Evolutionary conservation across 176 grass and related monocot genomes (phyloP).

Genomic region (Olyra latifolia): DNA sequence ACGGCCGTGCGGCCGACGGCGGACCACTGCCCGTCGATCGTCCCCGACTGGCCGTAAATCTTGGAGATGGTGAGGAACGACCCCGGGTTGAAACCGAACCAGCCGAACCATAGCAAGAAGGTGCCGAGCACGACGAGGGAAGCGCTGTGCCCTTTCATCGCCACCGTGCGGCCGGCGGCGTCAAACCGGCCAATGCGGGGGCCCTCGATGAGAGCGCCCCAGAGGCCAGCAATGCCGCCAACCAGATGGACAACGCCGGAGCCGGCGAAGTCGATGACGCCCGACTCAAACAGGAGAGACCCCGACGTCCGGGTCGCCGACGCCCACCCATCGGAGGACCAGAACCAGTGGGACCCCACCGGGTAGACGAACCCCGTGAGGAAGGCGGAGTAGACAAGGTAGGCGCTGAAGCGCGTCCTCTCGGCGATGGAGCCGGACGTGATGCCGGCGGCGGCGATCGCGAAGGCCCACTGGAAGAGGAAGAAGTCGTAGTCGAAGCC

Average conservation of each 20-base stretch:
- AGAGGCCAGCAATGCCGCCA: constrained; percentile 34
- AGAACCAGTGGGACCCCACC: constrained; percentile 51
- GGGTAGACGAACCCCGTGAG: constrained; percentile 57
- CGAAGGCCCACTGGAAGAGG: constrained; percentile 60
- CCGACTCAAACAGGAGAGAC: constrained; percentile 27
- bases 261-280: constrained; percentile 48
- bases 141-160: constrained; percentile 23
- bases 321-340: constrained; percentile 40
- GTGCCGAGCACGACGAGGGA: constrained; percentile 34
- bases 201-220: constrained; percentile 41
- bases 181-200: constrained; percentile 40
- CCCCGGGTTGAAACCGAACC: constrained; percentile 37
- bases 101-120: constrained; percentile 45
- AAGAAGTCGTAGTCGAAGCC: constrained; percentile 49
- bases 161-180: background rate
- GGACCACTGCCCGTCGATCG: constrained; percentile 42
- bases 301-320: background rate
- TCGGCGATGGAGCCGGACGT: constrained; percentile 54
- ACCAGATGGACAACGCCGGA: constrained; percentile 48
- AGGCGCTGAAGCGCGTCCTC: constrained; percentile 44
- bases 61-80: constrained; percentile 38
- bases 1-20: constrained; percentile 36
- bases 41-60: constrained; percentile 15
- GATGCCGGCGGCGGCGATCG: constrained; percentile 52
- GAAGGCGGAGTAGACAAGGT: constrained; percentile 52